Conservation (phyloP, 257 asterid species). For the Verbascum thapsus region DNA sequence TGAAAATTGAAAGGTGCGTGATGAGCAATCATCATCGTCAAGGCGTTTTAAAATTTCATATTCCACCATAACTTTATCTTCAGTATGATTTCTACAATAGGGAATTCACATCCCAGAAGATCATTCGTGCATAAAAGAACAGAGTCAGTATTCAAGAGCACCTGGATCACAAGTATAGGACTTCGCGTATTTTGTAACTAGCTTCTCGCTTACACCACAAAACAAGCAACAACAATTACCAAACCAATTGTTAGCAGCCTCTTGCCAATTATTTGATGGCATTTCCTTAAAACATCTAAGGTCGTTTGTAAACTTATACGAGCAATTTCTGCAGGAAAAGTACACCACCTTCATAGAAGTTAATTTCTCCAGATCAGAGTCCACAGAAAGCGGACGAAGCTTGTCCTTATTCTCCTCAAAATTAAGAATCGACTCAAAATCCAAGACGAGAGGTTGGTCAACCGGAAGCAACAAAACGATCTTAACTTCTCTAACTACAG, state of each 20-base stretch:
- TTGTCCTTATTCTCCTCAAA: conserved; percentile 32
- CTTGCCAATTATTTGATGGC: conserved; percentile 95
- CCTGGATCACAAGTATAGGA: conserved; percentile 72
- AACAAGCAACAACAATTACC: conserved; percentile 95
- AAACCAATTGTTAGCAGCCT: conserved; percentile 96
- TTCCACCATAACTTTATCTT: conserved; percentile 25
- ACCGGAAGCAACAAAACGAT: conserved; percentile 76
- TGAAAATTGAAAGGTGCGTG: conserved; percentile 40
- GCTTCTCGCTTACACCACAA: conserved; percentile 81
- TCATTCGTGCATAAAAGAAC: conserved; percentile 65
- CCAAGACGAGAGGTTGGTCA: conserved; percentile 78
- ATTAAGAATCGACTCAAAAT: conserved; percentile 44
- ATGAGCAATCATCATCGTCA: conserved; percentile 35
- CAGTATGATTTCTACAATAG: conserved; percentile 27
- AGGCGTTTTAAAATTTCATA: conserved; percentile 29
- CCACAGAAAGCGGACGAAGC: conserved; percentile 46
- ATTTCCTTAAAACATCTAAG: conserved; percentile 81
- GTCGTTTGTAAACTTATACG: conserved; percentile 60
- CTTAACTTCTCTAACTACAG: no score
- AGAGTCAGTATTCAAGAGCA: conserved; percentile 61
- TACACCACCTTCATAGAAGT: conserved; percentile 67
- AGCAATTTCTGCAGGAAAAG: conserved; percentile 88
- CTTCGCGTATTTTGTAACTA: conserved; percentile 64
- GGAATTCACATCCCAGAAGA: conserved; percentile 56
- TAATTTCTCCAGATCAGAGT: conserved; percentile 62